Percentiles rank a stretch among this genome's conserved stretches.
phyloP scores from a whole-genome alignment of 768 basidiomycete genomes.

The Phanerochaete sordida region DNA sequence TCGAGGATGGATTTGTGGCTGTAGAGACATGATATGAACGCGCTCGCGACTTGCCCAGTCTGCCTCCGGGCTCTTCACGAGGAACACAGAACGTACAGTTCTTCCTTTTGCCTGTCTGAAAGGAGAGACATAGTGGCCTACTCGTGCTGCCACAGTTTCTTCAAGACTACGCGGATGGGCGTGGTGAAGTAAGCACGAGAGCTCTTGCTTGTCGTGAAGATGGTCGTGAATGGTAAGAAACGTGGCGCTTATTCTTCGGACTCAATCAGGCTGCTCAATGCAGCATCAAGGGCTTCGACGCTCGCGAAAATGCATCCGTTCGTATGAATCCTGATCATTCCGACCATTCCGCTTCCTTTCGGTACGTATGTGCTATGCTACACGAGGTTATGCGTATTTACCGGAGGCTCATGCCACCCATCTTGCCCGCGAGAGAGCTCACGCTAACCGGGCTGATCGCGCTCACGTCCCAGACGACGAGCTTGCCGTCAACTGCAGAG shows the following conservation, averaged over 20 bases:
- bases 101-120: slow-evolving; percentile 44
- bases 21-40: slow-evolving; percentile 19
- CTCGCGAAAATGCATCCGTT: neutral
- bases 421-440: slow-evolving; percentile 21
- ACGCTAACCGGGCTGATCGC: slow-evolving; percentile 46
- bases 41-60: slow-evolving; percentile 2
- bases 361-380: neutral
- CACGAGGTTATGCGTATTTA: slow-evolving; percentile 9
- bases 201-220: slow-evolving; percentile 11
- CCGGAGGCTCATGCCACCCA: slow-evolving; percentile 26
- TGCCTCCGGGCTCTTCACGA: slow-evolving; percentile 9
- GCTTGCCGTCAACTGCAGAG: slow-evolving; percentile 87
- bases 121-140: slow-evolving; percentile 35
- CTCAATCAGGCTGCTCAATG: neutral
- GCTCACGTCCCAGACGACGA: slow-evolving; percentile 88
- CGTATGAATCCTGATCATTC: neutral
- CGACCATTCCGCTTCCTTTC: too few species aligned
- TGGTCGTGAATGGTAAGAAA: slow-evolving; percentile 16
- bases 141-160: slow-evolving; percentile 3
- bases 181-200: slow-evolving; percentile 2
- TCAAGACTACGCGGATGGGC: neutral
- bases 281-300: neutral
- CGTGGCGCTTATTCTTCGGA: slow-evolving; percentile 10
- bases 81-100: slow-evolving; percentile 34
- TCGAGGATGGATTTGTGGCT: slow-evolving; percentile 83